Percentiles rank a stretch among this genome's conserved stretches.
Evolutionary conservation across 768 basidiomycete genomes (phyloP).

Genomic region (Amanita pseudoporphyria): DNA sequence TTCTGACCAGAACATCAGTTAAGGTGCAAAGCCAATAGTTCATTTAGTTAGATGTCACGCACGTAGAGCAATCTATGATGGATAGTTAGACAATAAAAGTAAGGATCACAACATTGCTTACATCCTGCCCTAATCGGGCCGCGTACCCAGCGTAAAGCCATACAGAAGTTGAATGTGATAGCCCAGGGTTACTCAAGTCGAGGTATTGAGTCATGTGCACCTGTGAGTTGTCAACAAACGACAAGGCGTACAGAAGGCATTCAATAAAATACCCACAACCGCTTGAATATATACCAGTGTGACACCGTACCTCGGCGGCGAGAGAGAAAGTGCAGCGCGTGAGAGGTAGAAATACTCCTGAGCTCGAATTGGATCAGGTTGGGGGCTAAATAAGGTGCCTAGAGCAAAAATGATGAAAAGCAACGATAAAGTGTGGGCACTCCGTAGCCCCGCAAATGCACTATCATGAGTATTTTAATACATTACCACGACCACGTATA

Average conservation of each 20-base stretch:
- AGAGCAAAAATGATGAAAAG: conserved; percentile 61
- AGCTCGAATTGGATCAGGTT: conserved; percentile 42
- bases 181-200: conserved; percentile 43
- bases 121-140: conserved; percentile 49
- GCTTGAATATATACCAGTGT: conserved; percentile 47
- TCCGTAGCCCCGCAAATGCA: neutral
- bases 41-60: conserved; percentile 14
- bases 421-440: conserved; percentile 43
- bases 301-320: conserved; percentile 36
- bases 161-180: conserved; percentile 27
- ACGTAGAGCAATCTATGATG: conserved; percentile 42
- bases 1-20: conserved; percentile 26
- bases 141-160: conserved; percentile 55
- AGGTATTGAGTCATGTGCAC: conserved; percentile 41
- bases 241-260: neutral
- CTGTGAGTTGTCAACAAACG: conserved; percentile 11
- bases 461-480: neutral
- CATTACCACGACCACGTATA: neutral
- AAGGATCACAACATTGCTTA: conserved; percentile 22
- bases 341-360: conserved; percentile 56
- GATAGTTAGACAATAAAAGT: neutral
- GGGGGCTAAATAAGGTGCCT: conserved; percentile 46
- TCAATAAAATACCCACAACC: conserved; percentile 29
- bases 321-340: conserved; percentile 39
- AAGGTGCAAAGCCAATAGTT: neutral